These are phyloP conservation scores for Shiraia bambusicola DNA, from an alignment of 2,329 filamentous ascomycete species.

Conservation along the genomic window DNA sequence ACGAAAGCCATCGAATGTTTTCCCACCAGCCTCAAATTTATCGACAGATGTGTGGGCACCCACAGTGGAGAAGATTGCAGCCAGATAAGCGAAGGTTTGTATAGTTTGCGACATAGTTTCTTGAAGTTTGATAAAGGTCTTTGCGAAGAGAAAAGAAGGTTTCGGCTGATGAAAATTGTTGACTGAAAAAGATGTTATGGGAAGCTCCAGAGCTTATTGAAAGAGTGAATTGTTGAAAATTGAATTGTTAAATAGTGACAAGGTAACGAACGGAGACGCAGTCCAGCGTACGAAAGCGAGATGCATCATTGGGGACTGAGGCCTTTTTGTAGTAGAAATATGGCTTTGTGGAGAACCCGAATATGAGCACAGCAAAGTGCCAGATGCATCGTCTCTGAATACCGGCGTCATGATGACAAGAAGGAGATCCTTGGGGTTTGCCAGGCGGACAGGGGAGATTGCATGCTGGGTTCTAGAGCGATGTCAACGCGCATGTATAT, in stretches of 20 bases:
- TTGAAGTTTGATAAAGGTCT: background rate
- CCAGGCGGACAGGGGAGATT: no score
- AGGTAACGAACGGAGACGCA: constrained; percentile 25
- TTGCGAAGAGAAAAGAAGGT: constrained; percentile 3
- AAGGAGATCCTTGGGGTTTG: background rate
- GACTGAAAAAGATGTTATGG: constrained; percentile 13
- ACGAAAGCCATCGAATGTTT: constrained; percentile 34
- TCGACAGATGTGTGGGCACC: constrained; percentile 33
- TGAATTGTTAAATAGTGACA: constrained; percentile 30
- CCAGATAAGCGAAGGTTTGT: constrained; percentile 29
- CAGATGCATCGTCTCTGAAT: constrained; percentile 11
- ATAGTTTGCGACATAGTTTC: constrained; percentile 33
- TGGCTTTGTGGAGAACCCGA: constrained; percentile 5
- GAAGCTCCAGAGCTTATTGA: constrained; percentile 38
- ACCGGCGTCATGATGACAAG: constrained; percentile 11
- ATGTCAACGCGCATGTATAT: no score
- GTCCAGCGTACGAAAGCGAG: constrained; percentile 10
- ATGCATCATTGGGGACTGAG: constrained; percentile 6
- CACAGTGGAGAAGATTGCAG: constrained; percentile 27
- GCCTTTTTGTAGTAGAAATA: constrained; percentile 19
- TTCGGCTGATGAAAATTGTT: constrained; percentile 2
- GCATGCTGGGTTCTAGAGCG: no score
- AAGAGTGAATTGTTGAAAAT: constrained; percentile 30
- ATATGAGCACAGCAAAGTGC: constrained; percentile 11
- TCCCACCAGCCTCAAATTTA: constrained; percentile 27